Conservation (phyloP, 2,329 filamentous ascomycete species). For the Fusarium pseudograminearum region DNA sequence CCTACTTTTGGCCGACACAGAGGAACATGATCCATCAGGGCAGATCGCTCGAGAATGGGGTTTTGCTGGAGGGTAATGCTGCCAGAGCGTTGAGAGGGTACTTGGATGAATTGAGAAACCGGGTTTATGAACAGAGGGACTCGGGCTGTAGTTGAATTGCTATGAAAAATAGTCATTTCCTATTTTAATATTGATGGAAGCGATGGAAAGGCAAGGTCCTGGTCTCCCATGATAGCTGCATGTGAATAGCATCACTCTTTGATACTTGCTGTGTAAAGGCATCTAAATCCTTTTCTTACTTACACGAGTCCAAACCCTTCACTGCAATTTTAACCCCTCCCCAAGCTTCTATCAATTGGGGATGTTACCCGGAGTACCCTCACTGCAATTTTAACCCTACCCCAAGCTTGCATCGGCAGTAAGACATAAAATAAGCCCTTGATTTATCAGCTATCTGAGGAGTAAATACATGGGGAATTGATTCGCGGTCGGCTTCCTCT, state of each 20-base stretch:
- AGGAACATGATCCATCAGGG: conserved; percentile 19
- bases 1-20: conserved; percentile 13
- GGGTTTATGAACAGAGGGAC: not conserved
- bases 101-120: not conserved
- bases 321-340: too few relatives aligned
- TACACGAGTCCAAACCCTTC: too few relatives aligned
- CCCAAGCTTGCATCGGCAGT: not conserved
- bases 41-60: conserved; percentile 18
- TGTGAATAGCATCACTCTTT: too few relatives aligned
- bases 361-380: too few relatives aligned
- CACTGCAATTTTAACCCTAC: not conserved
- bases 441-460: not conserved
- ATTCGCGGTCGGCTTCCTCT: not conserved
- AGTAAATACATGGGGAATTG: too few relatives aligned
- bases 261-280: too few relatives aligned
- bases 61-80: conserved; percentile 4
- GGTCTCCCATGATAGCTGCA: too few relatives aligned
- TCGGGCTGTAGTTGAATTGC: not conserved
- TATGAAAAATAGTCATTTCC: not conserved
- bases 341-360: too few relatives aligned
- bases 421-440: not conserved
- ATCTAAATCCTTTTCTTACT: too few relatives aligned
- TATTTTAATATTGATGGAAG: not conserved
- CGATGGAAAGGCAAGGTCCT: too few relatives aligned
- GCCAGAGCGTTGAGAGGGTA: not conserved